These are phyloP conservation scores for Ruellia speciosa DNA, from an alignment of 305 asterid genomes.

Conservation along the genomic window DNA sequence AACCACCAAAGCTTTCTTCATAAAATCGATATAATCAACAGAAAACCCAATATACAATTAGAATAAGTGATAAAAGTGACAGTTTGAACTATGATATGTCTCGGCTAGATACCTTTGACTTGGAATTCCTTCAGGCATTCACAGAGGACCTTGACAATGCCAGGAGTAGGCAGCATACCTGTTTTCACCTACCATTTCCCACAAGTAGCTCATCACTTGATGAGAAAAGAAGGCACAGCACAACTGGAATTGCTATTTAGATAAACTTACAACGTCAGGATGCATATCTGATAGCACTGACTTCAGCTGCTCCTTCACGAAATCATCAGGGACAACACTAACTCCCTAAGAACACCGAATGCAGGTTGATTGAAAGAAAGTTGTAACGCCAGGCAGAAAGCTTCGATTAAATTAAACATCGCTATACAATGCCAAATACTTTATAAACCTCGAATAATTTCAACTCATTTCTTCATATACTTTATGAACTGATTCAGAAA, in stretches of 20 bases:
- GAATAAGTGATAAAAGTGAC: conserved; percentile 4
- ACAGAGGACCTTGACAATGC: conserved; percentile 60
- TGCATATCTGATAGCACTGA: conserved; percentile 81
- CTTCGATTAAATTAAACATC: too few species aligned
- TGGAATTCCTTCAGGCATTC: conserved; percentile 62
- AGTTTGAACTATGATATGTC: not conserved
- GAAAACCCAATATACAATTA: not conserved
- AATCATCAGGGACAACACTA: conserved; percentile 45
- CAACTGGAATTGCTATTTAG: not conserved
- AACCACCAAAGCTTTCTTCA: conserved; percentile 86
- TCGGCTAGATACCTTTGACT: conserved; percentile 44
- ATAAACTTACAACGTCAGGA: conserved; percentile 75
- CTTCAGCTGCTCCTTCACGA: conserved; percentile 64
- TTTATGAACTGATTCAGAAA: not conserved
- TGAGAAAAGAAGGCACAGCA: not conserved
- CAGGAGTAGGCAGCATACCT: conserved; percentile 86
- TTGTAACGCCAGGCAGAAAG: not conserved
- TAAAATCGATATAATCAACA: conserved; percentile 27
- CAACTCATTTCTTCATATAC: not conserved
- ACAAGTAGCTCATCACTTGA: conserved; percentile 10
- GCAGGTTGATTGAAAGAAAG: not conserved
- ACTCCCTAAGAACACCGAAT: conserved; percentile 53
- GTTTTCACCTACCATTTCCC: conserved; percentile 76
- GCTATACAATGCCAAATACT: too few species aligned
- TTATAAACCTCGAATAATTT: too few species aligned